Evolutionary conservation across 169 alveolate species (phyloP).

Genomic region (Plasmodium blacklocki): DNA sequence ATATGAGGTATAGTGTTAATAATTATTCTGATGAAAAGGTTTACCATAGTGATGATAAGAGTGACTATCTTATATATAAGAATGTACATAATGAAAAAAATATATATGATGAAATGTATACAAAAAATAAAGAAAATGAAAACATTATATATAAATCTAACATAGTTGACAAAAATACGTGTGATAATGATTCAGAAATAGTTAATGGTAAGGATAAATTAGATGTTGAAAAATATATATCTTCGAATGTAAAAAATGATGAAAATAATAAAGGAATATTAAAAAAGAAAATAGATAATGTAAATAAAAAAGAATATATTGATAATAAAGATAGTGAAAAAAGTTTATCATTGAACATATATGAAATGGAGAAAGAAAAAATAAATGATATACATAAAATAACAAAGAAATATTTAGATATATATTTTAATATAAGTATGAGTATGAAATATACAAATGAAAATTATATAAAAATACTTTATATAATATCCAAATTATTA

Average conservation of each 20-base stretch:
- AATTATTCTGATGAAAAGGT: constrained; percentile 13
- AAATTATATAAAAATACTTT: constrained; percentile 38
- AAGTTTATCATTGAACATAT: neutral
- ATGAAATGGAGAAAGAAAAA: constrained; percentile 29
- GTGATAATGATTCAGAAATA: neutral
- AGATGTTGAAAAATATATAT: neutral
- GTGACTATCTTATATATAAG: neutral
- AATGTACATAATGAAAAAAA: neutral
- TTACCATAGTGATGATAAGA: neutral
- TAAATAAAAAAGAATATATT: neutral
- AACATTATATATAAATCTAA: neutral
- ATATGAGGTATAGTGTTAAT: neutral
- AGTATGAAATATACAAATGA: constrained; percentile 43
- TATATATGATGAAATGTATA: neutral
- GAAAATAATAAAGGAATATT: neutral
- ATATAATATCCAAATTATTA: constrained; percentile 44
- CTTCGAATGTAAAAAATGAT: neutral
- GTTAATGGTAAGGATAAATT: neutral
- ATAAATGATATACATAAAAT: neutral
- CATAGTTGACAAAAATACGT: neutral
- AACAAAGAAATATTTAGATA: constrained; percentile 31
- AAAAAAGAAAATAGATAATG: neutral
- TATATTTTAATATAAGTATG: constrained; percentile 39
- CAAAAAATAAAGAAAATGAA: neutral
- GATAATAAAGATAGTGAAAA: neutral